Evolutionary conservation across 2,329 filamentous ascomycete genomes (phyloP), one percentile per base, ranked within the genome.

Genomic region (Exophiala bonariae): DNA sequence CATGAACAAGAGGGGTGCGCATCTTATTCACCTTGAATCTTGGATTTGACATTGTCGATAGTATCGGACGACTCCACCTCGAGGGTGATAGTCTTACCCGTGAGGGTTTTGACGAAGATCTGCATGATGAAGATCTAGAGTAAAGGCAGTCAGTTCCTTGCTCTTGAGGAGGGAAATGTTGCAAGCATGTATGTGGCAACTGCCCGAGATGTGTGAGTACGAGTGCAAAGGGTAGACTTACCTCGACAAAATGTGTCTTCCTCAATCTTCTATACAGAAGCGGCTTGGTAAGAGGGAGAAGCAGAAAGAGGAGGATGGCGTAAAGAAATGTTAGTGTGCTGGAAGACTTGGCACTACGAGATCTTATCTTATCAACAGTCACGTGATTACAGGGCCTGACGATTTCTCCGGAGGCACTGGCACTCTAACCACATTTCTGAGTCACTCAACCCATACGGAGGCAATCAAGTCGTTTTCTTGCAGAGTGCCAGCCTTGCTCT

Each of bases 21-120:
- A 34, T 26, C 11, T 19, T 13, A 58, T 75, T 45, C 71, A 83
- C 81, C 80, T 73, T 85, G 82, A 65, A 86, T 86, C 85, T 99
- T 97, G 81, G 88, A 89, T 86, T 97, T 97, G 81, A 99, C 93
- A 86, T 97, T 97, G 85, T 97, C 93, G 78, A 99, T 97, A 71
- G 92, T 97, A 79, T 99, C 93, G 71, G 86, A 92, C 68, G 90
- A 96, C 86, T 97, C 93, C 79, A 97, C 93, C 90, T 99, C 93
- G 68, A 99, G 91, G 87, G 93, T 97, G 87, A 97, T 97, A 73
- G 93, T 97, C 87, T 97, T 97, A 72, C 93, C 93, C 88, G 93
- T 97, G 67, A 97, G 72, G 75, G 78, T 80, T 69, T 80, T 80
- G 63, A 81, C 78, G 73, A 81, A 74, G 66, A 74, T 73, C 66